Conservation (phyloP, 176 grass and related monocot genomes). For the Poa pratensis region DNA sequence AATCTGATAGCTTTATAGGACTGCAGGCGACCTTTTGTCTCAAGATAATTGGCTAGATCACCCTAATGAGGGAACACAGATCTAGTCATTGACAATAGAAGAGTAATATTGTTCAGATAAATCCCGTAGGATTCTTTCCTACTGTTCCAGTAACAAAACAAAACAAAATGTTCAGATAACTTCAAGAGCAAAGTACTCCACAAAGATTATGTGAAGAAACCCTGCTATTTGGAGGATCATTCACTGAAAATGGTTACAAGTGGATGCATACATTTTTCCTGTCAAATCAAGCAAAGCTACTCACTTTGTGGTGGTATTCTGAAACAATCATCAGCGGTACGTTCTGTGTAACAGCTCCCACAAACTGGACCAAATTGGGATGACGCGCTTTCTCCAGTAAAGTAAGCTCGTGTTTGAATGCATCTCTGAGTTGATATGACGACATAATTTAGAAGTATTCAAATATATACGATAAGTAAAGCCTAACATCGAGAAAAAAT, state of each 20-base stretch:
- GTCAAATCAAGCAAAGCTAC: constrained; percentile 32
- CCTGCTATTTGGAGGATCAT: constrained; percentile 4
- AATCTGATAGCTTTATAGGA: constrained; percentile 80
- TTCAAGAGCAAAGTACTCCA: constrained; percentile 12
- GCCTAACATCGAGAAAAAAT: neutral
- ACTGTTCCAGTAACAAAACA: constrained; percentile 16
- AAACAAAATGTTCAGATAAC: constrained; percentile 5
- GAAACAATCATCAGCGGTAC: constrained; percentile 98
- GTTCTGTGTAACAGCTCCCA: constrained; percentile 96
- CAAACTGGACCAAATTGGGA: constrained; percentile 98
- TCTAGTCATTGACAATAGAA: constrained; percentile 23
- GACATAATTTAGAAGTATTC: constrained; percentile 15
- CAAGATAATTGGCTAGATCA: constrained; percentile 84
- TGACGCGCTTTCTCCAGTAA: constrained; percentile 87
- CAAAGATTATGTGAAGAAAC: constrained; percentile 18
- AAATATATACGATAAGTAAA: constrained; percentile 23
- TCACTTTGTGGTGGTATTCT: constrained; percentile 84
- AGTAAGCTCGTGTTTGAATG: constrained; percentile 89
- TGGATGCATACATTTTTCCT: neutral
- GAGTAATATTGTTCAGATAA: constrained; percentile 22
- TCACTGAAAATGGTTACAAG: neutral
- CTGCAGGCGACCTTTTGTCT: constrained; percentile 68
- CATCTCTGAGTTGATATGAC: constrained; percentile 65
- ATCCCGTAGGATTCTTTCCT: neutral
- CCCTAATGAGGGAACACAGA: constrained; percentile 57